Percentiles rank a stretch among this genome's conserved stretches.
Conservation (phyloP, 1,284 basidiomycete species). For the Fomitopsis schrenkii region DNA sequence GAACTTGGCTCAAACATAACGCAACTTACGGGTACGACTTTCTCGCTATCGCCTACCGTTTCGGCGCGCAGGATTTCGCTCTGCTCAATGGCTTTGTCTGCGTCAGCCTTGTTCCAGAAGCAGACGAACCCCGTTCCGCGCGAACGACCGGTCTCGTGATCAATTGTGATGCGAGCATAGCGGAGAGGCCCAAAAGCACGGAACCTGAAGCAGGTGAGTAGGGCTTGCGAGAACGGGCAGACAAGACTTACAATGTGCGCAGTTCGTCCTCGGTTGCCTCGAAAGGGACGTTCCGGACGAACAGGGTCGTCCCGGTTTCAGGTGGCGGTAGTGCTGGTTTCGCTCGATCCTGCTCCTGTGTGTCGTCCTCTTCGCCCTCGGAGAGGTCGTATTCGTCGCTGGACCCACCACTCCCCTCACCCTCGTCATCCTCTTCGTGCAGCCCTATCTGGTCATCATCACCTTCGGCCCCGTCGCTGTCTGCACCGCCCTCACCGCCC, state of each 20-base stretch:
- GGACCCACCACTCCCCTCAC: slow-evolving; percentile 28
- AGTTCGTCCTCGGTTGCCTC: slow-evolving; percentile 90
- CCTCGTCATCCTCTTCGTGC: slow-evolving; percentile 33
- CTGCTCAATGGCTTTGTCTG: slow-evolving; percentile 81
- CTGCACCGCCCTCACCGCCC: slow-evolving; percentile 15
- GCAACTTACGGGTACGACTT: slow-evolving; percentile 28
- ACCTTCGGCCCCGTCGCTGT: slow-evolving; percentile 17
- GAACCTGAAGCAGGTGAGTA: slow-evolving; percentile 50
- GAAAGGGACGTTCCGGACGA: slow-evolving; percentile 94
- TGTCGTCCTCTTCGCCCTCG: slow-evolving; percentile 21
- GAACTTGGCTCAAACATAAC: background rate
- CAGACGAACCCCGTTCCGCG: slow-evolving; percentile 96
- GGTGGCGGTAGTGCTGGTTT: slow-evolving; percentile 77
- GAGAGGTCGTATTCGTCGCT: slow-evolving; percentile 31
- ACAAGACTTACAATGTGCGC: slow-evolving; percentile 60
- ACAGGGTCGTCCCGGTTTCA: slow-evolving; percentile 87
- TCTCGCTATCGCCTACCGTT: slow-evolving; percentile 39
- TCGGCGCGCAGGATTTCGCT: slow-evolving; percentile 72
- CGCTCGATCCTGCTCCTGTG: slow-evolving; percentile 40
- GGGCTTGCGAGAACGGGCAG: background rate
- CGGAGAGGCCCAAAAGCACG: slow-evolving; percentile 89
- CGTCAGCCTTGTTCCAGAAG: slow-evolving; percentile 94
- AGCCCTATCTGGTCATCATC: slow-evolving; percentile 39
- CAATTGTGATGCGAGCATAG: slow-evolving; percentile 92
- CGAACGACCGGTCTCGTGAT: slow-evolving; percentile 79